Conservation (phyloP, 129 eudicot species). For the Pulicaria dysenterica region DNA sequence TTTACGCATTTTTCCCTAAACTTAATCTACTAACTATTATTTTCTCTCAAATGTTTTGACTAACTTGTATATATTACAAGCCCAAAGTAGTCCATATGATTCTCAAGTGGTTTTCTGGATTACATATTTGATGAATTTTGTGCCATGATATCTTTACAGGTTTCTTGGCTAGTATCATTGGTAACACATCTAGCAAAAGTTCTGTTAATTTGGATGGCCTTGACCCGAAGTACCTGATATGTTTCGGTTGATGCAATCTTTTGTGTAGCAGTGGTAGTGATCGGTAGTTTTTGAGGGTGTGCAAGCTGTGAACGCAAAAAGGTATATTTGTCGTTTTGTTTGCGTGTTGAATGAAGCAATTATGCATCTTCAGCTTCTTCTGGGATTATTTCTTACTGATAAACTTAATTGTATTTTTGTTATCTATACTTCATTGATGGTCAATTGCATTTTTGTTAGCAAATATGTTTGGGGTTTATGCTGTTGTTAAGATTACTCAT, state of each 20-base stretch:
- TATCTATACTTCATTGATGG: too few relatives aligned
- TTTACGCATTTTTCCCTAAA: too few relatives aligned
- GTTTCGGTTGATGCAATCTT: constrained; percentile 18
- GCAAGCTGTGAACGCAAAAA: constrained; percentile 22
- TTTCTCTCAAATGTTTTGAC: too few relatives aligned
- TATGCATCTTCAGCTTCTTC: background rate
- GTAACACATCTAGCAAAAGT: constrained; percentile 19
- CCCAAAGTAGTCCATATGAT: background rate
- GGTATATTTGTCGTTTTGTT: constrained; percentile 18
- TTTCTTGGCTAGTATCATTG: constrained; percentile 19
- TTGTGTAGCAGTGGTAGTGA: background rate
- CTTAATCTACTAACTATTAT: too few relatives aligned
- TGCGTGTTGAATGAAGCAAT: background rate
- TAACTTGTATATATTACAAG: background rate
- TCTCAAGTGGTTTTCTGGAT: background rate
- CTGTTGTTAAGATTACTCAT: too few relatives aligned
- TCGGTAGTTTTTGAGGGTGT: constrained; percentile 21
- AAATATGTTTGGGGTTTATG: too few relatives aligned
- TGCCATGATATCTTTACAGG: constrained; percentile 19
- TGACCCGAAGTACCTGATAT: constrained; percentile 9
- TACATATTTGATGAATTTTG: background rate
- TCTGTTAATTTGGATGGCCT: background rate
- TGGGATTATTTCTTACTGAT: background rate
- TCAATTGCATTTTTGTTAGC: too few relatives aligned
- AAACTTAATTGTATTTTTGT: background rate